A percentile compares a stretch with the other conserved stretches of the same genome.
Evolutionary conservation across 345 rosid species (phyloP).

Genomic region (Eucalyptus caleyi): DNA sequence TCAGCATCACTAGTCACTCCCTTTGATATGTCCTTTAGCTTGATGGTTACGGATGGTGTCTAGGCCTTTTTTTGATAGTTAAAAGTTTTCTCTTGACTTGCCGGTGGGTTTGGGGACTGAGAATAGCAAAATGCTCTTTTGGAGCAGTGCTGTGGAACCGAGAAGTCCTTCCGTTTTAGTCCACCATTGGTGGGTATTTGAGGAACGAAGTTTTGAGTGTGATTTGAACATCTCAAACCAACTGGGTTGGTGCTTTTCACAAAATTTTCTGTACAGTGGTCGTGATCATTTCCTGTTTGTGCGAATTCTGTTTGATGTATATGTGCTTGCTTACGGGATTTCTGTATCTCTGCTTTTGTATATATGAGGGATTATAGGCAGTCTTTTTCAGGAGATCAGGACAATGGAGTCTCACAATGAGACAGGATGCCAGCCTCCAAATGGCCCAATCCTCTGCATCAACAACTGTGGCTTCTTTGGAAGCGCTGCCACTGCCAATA

Average conservation of each 20-base stretch:
- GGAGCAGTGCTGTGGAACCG: neutral
- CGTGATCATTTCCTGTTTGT: neutral
- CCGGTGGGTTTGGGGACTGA: neutral
- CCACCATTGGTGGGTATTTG: neutral
- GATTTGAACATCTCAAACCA: neutral
- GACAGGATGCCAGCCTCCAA: conserved; percentile 44
- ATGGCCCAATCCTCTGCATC: conserved; percentile 32
- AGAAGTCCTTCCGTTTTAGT: neutral
- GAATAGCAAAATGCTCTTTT: neutral
- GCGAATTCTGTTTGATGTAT: neutral
- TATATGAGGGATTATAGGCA: neutral
- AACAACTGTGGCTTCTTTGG: conserved; percentile 57
- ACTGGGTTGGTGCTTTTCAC: neutral
- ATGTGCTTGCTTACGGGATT: neutral
- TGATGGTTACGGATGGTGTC: neutral
- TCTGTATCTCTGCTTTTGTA: neutral
- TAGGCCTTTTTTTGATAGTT: neutral
- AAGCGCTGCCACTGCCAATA: conserved; percentile 43
- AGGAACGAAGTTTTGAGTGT: neutral
- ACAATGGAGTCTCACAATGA: conserved; percentile 39
- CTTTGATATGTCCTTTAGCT: neutral
- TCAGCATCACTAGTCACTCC: neutral
- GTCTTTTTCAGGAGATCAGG: conserved; percentile 2
- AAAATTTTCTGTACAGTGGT: neutral
- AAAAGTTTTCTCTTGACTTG: neutral